A percentile compares a stretch with the other conserved stretches of the same genome.
These are phyloP conservation scores for Linnemannia schmuckeri DNA, from an alignment of 192 early-diverging fungal genomes.

Conservation along the genomic window DNA sequence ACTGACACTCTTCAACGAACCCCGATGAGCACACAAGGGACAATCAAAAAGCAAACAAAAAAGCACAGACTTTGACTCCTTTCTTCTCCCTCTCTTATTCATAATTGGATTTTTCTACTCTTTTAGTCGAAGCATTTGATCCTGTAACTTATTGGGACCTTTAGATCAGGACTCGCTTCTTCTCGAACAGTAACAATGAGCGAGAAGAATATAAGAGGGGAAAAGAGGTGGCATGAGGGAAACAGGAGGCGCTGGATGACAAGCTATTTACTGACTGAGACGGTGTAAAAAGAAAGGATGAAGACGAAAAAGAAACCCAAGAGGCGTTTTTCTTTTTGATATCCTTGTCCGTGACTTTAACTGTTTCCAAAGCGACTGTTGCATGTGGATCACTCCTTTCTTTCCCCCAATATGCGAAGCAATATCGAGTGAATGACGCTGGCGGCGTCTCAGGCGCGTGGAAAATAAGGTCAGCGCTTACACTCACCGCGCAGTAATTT, in stretches of 20 bases:
- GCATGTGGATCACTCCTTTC: neutral
- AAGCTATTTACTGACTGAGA: neutral
- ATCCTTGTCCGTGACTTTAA: neutral
- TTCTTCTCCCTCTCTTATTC: neutral
- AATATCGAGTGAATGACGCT: neutral
- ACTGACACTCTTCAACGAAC: slow-evolving; percentile 1
- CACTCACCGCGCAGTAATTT: neutral
- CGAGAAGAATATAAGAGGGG: neutral
- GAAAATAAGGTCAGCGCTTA: neutral
- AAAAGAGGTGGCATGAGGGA: neutral
- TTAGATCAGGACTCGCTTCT: neutral
- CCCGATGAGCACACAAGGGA: neutral
- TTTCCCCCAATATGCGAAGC: neutral
- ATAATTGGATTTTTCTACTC: neutral
- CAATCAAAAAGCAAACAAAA: neutral
- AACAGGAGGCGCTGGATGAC: neutral
- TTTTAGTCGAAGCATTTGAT: neutral
- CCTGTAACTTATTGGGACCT: neutral
- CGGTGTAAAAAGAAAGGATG: neutral
- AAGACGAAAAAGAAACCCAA: neutral
- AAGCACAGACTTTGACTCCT: neutral
- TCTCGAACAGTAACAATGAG: neutral
- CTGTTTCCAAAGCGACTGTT: neutral
- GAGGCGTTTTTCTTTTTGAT: neutral
- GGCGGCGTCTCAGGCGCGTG: neutral